Evolutionary conservation across 306 rosid genomes (phyloP), one percentile per base, ranked within the genome.

Genomic region (Dalbergia cultrata): DNA sequence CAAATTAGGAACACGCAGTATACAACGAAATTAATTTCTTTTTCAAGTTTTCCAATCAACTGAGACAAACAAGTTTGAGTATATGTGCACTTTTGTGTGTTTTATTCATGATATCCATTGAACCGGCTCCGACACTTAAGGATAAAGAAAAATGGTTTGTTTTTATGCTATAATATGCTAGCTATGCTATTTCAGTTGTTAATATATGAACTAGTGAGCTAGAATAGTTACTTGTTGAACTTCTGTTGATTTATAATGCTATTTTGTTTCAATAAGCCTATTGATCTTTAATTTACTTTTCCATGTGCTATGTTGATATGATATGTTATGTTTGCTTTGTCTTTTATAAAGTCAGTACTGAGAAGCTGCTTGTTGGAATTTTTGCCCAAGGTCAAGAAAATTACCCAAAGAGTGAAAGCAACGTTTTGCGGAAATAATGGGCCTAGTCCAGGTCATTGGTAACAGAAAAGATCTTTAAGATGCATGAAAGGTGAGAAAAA

Each of bases 71-170:
- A 13, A 57, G 74, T 21, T 44, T 44, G 18, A 22, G 67, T 53
- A 34, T 47, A 56, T 9, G 66, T 52, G 59, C 43, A 0, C 5
- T 8, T 53, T n/a, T 61, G 56, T 13, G 57, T 8, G 99, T 95
- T 88, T 81, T 95, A 70, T 95, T 95, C 92, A 95, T 95, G 99
- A 95, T 95, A 88, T 93, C 98, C 82, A 92, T 91, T 18, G 99
- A 95, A 86, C 98, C 99, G 74, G 98, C 99, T 75, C 99, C 99
- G 10, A 95, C 93, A 98, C 99, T 95, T 45, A 98, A 95, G 89
- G 99, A 95, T 84, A 95, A 95, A 89, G 99, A 95, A 86, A 93
- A 93, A 87, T 95, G 99, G 99, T 95, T 80, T n/a, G 91, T 81
- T 90, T 81, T 35, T 82, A 43, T 58, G 49, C 60, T 69, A 69